Base-by-base conservation (phyloP, 441 rosid species). In the Corymbia calophylla region DNA sequence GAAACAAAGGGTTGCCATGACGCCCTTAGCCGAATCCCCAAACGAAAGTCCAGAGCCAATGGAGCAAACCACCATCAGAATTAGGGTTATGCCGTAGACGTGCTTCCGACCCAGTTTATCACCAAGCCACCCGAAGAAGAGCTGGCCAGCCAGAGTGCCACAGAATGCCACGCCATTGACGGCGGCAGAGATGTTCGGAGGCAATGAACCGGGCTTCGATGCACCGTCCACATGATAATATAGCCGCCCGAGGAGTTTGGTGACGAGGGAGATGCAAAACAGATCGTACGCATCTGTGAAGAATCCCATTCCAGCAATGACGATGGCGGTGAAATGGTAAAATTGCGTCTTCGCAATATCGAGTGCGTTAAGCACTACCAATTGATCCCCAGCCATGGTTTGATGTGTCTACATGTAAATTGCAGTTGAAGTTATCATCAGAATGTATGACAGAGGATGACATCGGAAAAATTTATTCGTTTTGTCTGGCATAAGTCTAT, bases 241-340 rank as follows among this genome's bases (percentile, higher is more conserved):
- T 89, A 94, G 89, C 80, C 95, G 93, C 31, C 95, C 96, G 14
- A 94, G 95, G 51, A 94, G 91, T 92, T 95, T 95, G 44, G 95
- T 95, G 60, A 95, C 92, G 5, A 95, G 92, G 47, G 96, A 95
- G 23, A 95, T 94, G 92, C 94, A 93, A 48, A 95, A 94, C 86
- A 95, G 93, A 66, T 95, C 95, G 70, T 95, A 95, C 55, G 96
- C 94, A 90, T 95, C 95, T 0, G 96, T 95, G 93, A 94, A 94
- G 90, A 95, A 95, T 60, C 96, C 96, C 95, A 94, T 94, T 51
- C 96, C 94, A 18, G 96, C 94, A 90, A 93, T 90, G 35, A 95
- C 86, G 48, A 93, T 91, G 27, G 95, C 91, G 14, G 91, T 95
- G 90, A 90, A 53, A 89, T 94, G 96, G 89, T 93, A 95, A 90